Conservation (phyloP, 2,329 filamentous ascomycete species). For the Dothidotthia symphoricarpi region DNA sequence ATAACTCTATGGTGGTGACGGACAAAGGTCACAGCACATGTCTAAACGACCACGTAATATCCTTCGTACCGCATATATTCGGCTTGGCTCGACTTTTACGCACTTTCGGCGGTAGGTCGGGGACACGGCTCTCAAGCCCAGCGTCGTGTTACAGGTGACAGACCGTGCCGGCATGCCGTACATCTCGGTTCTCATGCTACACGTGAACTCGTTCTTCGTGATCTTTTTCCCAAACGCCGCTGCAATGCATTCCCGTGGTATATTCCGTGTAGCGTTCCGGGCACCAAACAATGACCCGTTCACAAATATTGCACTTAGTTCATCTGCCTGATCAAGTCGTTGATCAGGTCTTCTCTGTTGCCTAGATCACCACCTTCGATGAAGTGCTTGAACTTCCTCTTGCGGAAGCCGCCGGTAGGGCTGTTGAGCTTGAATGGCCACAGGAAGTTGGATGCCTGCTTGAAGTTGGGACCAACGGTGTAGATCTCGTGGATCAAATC, state of each 20-base stretch:
- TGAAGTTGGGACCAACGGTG: conserved; percentile 96
- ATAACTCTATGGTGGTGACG: too few relatives aligned
- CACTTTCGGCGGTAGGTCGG: too few relatives aligned
- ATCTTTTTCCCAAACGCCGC: conserved; percentile 10
- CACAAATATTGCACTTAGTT: conserved; percentile 62
- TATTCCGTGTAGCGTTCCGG: conserved; percentile 14
- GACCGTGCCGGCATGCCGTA: too few relatives aligned
- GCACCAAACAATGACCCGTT: conserved; percentile 8
- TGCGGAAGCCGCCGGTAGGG: conserved; percentile 93
- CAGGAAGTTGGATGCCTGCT: conserved; percentile 98
- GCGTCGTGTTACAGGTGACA: too few relatives aligned
- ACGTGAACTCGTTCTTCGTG: conserved; percentile 8
- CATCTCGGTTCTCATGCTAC: conserved; percentile 2
- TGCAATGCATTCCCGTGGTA: conserved; percentile 13
- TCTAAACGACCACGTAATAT: too few relatives aligned
- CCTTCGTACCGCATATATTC: too few relatives aligned
- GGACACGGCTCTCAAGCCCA: too few relatives aligned
- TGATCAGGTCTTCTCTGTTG: conserved; percentile 99
- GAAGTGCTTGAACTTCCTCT: conserved; percentile 98
- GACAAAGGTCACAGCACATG: too few relatives aligned
- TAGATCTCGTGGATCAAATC: conserved; percentile 97
- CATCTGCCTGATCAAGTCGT: conserved; percentile 94
- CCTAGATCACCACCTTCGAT: conserved; percentile 97
- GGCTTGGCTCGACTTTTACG: too few relatives aligned
- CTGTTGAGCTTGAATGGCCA: conserved; percentile 99